These are phyloP conservation scores for Aspergillus thermomutatus DNA, from an alignment of 2,329 filamentous ascomycete genomes.

Conservation along the genomic window DNA sequence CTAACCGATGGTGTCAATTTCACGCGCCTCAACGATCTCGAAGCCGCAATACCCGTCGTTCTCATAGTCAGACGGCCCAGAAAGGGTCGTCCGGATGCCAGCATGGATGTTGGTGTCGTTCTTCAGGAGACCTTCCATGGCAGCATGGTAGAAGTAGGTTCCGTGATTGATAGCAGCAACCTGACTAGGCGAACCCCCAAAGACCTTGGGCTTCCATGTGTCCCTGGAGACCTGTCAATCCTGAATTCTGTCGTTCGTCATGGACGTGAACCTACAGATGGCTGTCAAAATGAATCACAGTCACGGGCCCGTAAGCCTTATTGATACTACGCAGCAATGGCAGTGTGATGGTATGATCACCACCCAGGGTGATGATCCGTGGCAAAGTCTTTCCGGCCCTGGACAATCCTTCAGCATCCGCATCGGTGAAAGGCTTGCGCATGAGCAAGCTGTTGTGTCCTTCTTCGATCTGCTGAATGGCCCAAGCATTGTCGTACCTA, in stretches of 20 bases:
- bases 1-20: constrained; percentile 62
- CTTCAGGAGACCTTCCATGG: constrained; percentile 70
- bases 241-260: background rate
- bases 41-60: constrained; percentile 84
- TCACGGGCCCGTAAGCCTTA: constrained; percentile 66
- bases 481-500: constrained; percentile 78
- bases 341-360: constrained; percentile 46
- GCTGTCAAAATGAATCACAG: constrained; percentile 62
- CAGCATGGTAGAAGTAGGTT: constrained; percentile 83
- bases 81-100: constrained; percentile 78
- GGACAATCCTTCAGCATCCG: constrained; percentile 64
- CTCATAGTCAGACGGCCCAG: constrained; percentile 75
- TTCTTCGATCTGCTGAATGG: constrained; percentile 80
- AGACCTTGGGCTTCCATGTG: constrained; percentile 78
- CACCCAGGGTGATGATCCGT: constrained; percentile 69
- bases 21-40: constrained; percentile 72
- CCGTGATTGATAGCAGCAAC: constrained; percentile 79
- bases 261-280: constrained; percentile 45
- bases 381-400: constrained; percentile 73
- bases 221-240: constrained; percentile 29
- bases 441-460: constrained; percentile 74
- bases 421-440: constrained; percentile 66
- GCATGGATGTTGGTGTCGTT: constrained; percentile 88
- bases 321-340: constrained; percentile 56
- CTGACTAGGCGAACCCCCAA: constrained; percentile 74